phyloP scores from a whole-genome alignment of 78 protist genomes.

The Monocercomonoides exilis region DNA sequence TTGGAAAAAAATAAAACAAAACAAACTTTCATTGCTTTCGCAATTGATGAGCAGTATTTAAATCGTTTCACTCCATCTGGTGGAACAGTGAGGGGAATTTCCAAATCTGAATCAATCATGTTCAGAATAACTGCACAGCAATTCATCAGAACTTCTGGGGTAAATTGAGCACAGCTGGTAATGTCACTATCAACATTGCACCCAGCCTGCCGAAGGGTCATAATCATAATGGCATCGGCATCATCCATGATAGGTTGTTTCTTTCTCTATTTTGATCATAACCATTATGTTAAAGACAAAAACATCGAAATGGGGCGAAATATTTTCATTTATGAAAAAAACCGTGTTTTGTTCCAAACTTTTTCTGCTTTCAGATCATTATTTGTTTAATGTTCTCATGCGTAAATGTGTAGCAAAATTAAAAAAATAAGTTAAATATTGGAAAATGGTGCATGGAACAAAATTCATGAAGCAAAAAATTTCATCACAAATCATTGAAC shows the following conservation, averaged over 20 bases:
- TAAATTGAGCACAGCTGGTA: background rate
- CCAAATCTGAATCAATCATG: background rate
- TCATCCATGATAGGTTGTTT: background rate
- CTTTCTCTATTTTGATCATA: background rate
- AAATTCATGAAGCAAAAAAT: too few species aligned
- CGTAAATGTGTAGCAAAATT: too few species aligned
- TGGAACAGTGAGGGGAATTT: background rate
- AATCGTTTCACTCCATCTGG: background rate
- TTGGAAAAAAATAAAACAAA: background rate
- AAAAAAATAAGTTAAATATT: too few species aligned
- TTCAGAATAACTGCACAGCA: background rate
- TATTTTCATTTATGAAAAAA: too few species aligned
- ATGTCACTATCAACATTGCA: background rate
- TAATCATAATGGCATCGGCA: background rate
- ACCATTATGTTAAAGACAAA: too few species aligned
- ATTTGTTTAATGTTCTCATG: too few species aligned
- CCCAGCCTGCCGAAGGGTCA: background rate
- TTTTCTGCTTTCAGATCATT: too few species aligned
- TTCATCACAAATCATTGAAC: too few species aligned
- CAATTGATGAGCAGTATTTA: background rate
- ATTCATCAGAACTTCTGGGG: background rate
- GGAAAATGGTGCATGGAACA: too few species aligned
- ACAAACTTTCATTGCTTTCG: background rate
- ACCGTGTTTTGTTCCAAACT: too few species aligned
- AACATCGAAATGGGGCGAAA: too few species aligned